Base-by-base conservation (phyloP, 768 basidiomycete species). In the Suillus spraguei region DNA sequence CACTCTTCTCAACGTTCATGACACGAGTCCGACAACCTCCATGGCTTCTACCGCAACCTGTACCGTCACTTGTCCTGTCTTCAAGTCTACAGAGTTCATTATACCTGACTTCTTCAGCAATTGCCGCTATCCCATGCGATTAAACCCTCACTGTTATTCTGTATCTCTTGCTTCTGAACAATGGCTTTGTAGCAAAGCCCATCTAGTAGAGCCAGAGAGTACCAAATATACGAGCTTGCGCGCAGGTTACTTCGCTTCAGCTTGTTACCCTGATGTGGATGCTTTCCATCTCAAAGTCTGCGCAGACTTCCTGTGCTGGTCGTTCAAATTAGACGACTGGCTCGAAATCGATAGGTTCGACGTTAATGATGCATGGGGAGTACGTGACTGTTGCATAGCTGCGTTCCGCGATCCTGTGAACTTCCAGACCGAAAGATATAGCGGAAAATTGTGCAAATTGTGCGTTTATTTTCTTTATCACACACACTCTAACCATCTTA, bases 301-400 rank as follows among this genome's bases (percentile, higher is more conserved):
- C 65, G 83, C 85, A 4, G 89, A 91, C 74, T 90, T 88, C 68
- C 83, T 91, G 85, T 77, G 74, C 65, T 79, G 74, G 69, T 66
- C 80, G 46, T 81, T 82, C 49, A 78, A 78, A 47, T 68, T 79
- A 64, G 78, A 80, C 64, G 52, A 53, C 32, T 53, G 52, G 52
- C 52, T 53, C 17, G 52, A 53, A 32, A 33, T 33, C 32, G 52
- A 53, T 5, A 53, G 32, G 44, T 75, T 68, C 32, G 75, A 76
- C 56, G 69, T 72, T 36, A 65, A 60, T 5, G 66, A 74, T 49
- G 71, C 73, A 16, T 71, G 73, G 65, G 70, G 70, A 2, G 68
- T 75, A 74, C 69, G 75, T 5, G 67, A 69, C 28, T 64, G 55
- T 49, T 76, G 75, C 55, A 72, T 75, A 36, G 59, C 67, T 22